Evolutionary conservation across 768 basidiomycete genomes (phyloP).

Genomic region (Cystofilobasidium bisporidii): DNA sequence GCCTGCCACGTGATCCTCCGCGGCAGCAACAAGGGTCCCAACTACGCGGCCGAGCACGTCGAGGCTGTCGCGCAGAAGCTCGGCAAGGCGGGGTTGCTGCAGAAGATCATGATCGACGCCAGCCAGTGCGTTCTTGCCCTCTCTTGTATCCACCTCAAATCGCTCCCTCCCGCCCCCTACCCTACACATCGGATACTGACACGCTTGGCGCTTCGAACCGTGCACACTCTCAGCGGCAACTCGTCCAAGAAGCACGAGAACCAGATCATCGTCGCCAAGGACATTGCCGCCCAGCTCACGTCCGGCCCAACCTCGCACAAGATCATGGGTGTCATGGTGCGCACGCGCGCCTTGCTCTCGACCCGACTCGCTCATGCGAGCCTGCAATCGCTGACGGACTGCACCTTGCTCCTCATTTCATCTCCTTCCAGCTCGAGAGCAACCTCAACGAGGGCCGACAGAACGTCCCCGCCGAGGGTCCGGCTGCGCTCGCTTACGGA

Average conservation of each 20-base stretch:
- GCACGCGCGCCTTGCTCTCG: background rate
- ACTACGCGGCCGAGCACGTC: slow-evolving; percentile 72
- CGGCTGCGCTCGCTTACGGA: slow-evolving; percentile 42
- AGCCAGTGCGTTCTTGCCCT: background rate
- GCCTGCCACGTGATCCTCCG: slow-evolving; percentile 69
- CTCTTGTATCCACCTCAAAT: too few species aligned
- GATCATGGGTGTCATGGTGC: slow-evolving; percentile 43
- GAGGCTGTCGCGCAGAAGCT: slow-evolving; percentile 64
- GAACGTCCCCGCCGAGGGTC: slow-evolving; percentile 56
- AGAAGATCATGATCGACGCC: slow-evolving; percentile 69
- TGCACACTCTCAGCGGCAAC: slow-evolving; percentile 62
- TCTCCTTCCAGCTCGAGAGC: slow-evolving; percentile 84
- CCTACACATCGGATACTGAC: too few species aligned
- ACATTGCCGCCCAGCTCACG: slow-evolving; percentile 70
- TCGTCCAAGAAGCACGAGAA: slow-evolving; percentile 81
- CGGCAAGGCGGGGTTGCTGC: slow-evolving; percentile 62
- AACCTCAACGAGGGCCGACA: slow-evolving; percentile 52
- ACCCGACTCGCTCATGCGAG: background rate
- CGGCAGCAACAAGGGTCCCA: slow-evolving; percentile 80
- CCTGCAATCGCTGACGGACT: too few species aligned
- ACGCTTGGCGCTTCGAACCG: too few species aligned
- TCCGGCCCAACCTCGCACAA: slow-evolving; percentile 57
- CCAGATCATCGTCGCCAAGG: slow-evolving; percentile 78
- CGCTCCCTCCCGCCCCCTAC: too few species aligned
- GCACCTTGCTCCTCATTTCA: slow-evolving; percentile 32